Base-by-base conservation (phyloP, 192 early-diverging fungal genomes). In the Coemansia sp. region DNA sequence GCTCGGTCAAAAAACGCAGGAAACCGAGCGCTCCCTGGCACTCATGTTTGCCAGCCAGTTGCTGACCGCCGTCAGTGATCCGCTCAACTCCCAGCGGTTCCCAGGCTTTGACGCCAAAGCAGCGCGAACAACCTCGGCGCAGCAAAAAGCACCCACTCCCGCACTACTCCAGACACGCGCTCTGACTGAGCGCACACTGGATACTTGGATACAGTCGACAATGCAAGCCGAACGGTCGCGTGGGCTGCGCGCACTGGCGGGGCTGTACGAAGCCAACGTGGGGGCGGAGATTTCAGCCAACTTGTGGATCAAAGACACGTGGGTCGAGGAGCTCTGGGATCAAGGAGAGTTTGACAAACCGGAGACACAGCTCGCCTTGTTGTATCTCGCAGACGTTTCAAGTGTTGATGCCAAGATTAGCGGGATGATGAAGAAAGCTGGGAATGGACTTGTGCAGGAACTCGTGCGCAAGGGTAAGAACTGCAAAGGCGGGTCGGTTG, bases 291-390 rank as follows among this genome's bases (percentile, higher is more conserved):
- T 86, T n/a, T 83, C 83, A 9, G 71, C 73, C 0, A 62, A 65
- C 2, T 80, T 94, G 21, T 80, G 94, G 53, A 60, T 62, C 25
- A 79, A 81, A 17, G 70, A 80, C 22, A 88, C 87, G 0, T 67
- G 91, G 6, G 60, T 92, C 12, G 87, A 82, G 24, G 88, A 90
- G 19, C 80, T 93, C 27, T 82, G 91, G 80, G 93, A 94, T 56
- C 80, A 81, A 43, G 73, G 90, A 41, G 93, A 94, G 51, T 84
- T 88, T 59, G 93, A 94, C 59, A 64, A 66, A 9, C 76, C 63
- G 17, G 67, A 73, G 10, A 83, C 89, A 7, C 90, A 94, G 64
- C 67, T 87, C 19, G 83, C 86, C 1, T 66, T 87, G 15, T 46
- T 76, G 54, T 21, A 24, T 2, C 40, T 76, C 45, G 73, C 73